A percentile compares a stretch with the other conserved stretches of the same genome.
phyloP scores from a whole-genome alignment of 2,329 filamentous ascomycete genomes.

The Leptographium wingfieldii region DNA sequence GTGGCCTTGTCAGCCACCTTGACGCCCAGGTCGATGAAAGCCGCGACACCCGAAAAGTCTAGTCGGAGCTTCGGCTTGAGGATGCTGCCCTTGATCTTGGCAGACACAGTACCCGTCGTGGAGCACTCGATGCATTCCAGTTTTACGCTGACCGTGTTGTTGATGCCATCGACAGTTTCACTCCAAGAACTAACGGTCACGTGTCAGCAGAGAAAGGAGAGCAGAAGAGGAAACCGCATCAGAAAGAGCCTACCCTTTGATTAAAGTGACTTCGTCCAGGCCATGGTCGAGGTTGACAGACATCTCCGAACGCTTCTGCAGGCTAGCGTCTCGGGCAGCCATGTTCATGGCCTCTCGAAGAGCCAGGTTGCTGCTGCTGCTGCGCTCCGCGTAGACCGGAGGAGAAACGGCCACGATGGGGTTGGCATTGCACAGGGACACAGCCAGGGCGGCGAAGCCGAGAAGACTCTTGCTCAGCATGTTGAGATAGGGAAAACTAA shows the following conservation, averaged over 20 bases:
- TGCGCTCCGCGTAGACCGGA: neutral
- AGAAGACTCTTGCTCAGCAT: neutral
- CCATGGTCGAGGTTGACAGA: neutral
- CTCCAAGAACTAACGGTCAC: conserved; percentile 6
- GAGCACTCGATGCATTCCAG: conserved; percentile 36
- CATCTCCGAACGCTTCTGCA: neutral
- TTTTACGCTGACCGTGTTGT: conserved; percentile 14
- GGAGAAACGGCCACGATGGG: neutral
- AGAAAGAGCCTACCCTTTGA: neutral
- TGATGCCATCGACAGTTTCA: conserved; percentile 1
- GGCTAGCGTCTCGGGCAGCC: neutral
- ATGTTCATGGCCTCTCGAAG: neutral
- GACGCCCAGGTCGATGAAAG: conserved; percentile 37
- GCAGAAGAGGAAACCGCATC: too few species aligned
- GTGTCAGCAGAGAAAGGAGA: neutral
- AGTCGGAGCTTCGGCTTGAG: conserved; percentile 28
- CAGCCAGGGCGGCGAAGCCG: neutral
- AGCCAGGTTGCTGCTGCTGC: neutral
- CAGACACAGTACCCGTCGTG: conserved; percentile 33
- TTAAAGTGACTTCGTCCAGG: neutral
- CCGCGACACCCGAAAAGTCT: conserved; percentile 35
- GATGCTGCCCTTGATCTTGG: conserved; percentile 25
- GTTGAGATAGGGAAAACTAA: neutral
- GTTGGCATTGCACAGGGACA: neutral
- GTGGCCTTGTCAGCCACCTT: conserved; percentile 30